Evolutionary conservation across 108 stramenopile genomes (phyloP).

Genomic region (Cylindrotheca closterium): DNA sequence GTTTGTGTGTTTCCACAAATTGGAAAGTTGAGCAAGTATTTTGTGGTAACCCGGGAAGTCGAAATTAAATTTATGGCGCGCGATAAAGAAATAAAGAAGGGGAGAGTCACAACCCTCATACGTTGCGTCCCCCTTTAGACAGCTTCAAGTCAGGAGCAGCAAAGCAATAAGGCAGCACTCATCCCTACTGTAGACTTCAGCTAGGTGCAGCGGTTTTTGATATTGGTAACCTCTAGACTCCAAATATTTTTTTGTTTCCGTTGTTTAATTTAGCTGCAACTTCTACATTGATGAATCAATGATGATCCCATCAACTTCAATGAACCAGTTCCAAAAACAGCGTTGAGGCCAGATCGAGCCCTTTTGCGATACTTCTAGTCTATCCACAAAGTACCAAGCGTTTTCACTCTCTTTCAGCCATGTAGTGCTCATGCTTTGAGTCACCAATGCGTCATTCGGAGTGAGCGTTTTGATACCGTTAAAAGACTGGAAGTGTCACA

Average conservation of each 20-base stretch:
- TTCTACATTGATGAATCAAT: no score
- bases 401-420: conserved; percentile 16
- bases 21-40: background rate
- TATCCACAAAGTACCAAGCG: background rate
- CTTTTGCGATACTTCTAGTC: background rate
- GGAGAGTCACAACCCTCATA: no score
- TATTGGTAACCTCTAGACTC: no score
- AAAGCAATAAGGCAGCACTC: no score
- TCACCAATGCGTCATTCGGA: conserved; percentile 36
- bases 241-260: no score
- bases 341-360: background rate
- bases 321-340: no score
- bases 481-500: background rate
- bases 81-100: background rate
- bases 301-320: no score
- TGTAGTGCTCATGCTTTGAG: conserved; percentile 31
- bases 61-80: background rate
- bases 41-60: background rate
- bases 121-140: no score
- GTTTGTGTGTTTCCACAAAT: background rate
- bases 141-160: no score
- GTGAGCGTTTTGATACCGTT: background rate
- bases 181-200: no score
- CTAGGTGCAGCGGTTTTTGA: no score
- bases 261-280: no score